Conservation (phyloP, 371 early-diverging fungal genomes). For the Mortierella sp. region DNA sequence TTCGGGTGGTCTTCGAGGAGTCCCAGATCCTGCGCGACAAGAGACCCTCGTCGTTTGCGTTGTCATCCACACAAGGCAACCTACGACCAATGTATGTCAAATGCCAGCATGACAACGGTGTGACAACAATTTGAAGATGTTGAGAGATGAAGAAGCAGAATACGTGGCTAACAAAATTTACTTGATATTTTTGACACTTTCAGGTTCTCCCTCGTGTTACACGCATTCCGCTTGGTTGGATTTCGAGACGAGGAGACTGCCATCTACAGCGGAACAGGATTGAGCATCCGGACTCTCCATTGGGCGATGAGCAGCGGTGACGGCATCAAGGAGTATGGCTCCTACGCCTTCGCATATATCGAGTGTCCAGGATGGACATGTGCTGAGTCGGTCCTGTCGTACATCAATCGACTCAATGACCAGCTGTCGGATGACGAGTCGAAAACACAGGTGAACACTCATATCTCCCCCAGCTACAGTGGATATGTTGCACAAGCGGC, state of each 20-base stretch:
- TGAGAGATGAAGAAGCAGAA: not conserved
- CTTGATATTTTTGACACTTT: not conserved
- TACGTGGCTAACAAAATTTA: too few relatives aligned
- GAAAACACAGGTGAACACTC: conserved; percentile 20
- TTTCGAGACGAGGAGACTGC: conserved; percentile 20
- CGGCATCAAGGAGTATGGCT: conserved; percentile 27
- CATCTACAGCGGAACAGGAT: conserved; percentile 37
- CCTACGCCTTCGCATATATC: conserved; percentile 15
- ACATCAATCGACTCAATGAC: conserved; percentile 28
- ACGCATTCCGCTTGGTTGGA: conserved; percentile 23
- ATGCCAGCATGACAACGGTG: too few relatives aligned
- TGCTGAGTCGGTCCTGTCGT: conserved; percentile 14
- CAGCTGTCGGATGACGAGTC: conserved; percentile 28
- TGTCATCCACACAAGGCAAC: not conserved
- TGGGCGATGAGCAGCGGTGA: conserved; percentile 15
- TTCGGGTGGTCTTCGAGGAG: conserved; percentile 4
- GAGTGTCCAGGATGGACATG: conserved; percentile 27
- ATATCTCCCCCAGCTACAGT: conserved; percentile 23
- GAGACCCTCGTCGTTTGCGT: not conserved
- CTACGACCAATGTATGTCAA: conserved; percentile 9
- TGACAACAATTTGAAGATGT: not conserved
- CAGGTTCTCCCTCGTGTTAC: not conserved
- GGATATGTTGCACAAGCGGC: not conserved
- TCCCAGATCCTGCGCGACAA: conserved; percentile 12
- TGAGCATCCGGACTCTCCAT: conserved; percentile 26